Evolutionary conservation across 495 filamentous ascomycete species (phyloP).

Genomic region (Diplogelasinospora grovesii): DNA sequence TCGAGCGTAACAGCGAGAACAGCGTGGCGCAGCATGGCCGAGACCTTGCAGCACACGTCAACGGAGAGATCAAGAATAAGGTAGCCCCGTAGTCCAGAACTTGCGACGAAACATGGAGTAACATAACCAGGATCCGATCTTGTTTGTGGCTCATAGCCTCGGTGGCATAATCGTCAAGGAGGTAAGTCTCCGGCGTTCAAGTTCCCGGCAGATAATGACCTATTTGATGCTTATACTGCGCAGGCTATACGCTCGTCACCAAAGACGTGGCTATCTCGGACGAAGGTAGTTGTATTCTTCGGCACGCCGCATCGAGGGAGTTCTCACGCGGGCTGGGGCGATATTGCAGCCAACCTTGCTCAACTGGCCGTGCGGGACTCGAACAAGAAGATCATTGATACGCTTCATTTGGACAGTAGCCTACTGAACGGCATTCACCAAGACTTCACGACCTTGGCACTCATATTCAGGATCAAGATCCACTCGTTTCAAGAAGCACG

Average conservation of each 20-base stretch:
- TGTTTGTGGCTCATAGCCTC: constrained; percentile 38
- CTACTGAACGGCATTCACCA: constrained; percentile 33
- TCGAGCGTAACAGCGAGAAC: constrained; percentile 30
- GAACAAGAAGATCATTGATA: constrained; percentile 20
- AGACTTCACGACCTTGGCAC: constrained; percentile 22
- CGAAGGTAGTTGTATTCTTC: constrained; percentile 33
- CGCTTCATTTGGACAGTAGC: constrained; percentile 29
- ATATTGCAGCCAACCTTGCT: constrained; percentile 23
- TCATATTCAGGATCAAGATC: constrained; percentile 20
- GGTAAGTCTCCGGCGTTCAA: constrained; percentile 18
- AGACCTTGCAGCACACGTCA: constrained; percentile 21
- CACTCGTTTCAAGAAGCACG: constrained; percentile 38
- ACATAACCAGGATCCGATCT: constrained; percentile 22
- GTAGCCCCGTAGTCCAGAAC: no score
- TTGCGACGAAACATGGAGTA: neutral
- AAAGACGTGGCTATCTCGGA: constrained; percentile 18
- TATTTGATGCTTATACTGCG: constrained; percentile 5
- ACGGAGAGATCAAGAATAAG: constrained; percentile 24
- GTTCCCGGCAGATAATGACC: no score
- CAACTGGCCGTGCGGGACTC: constrained; percentile 17
- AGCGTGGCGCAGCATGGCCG: constrained; percentile 30
- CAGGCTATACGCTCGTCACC: constrained; percentile 30
- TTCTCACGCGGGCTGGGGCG: constrained; percentile 23
- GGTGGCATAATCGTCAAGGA: constrained; percentile 37
- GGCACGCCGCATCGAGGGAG: constrained; percentile 39